phyloP scores from a whole-genome alignment of 1,139 yeast genomes.

The Debaryomyces subglobosus region DNA sequence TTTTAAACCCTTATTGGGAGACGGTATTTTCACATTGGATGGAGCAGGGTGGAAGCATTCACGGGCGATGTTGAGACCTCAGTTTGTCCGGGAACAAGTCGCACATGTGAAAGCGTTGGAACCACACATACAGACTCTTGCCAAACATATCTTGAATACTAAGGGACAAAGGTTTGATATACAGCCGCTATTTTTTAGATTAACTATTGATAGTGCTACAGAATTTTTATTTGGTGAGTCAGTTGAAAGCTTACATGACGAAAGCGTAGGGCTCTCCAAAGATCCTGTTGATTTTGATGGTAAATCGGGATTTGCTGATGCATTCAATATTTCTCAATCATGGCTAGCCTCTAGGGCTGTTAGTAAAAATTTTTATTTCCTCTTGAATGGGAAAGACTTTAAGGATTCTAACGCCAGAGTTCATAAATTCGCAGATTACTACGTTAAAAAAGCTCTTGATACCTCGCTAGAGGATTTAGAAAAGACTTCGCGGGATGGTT shows the following conservation, averaged over 20 bases:
- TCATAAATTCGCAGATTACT: slow-evolving; percentile 36
- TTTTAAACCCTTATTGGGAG: slow-evolving; percentile 51
- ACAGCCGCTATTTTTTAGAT: slow-evolving; percentile 50
- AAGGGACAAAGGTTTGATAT: slow-evolving; percentile 44
- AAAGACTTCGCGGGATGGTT: slow-evolving; percentile 39
- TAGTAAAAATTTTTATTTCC: slow-evolving; percentile 37
- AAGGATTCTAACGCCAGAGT: slow-evolving; percentile 29
- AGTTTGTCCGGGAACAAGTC: slow-evolving; percentile 58
- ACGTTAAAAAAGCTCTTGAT: slow-evolving; percentile 33
- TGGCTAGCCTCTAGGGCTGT: slow-evolving; percentile 41
- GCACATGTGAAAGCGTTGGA: slow-evolving; percentile 52
- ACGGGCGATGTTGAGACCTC: slow-evolving; percentile 61
- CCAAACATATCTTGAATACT: slow-evolving; percentile 31
- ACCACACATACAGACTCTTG: slow-evolving; percentile 45
- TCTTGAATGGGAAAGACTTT: slow-evolving; percentile 37
- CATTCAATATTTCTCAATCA: slow-evolving; percentile 46
- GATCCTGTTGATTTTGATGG: slow-evolving; percentile 26
- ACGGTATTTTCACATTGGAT: slow-evolving; percentile 60
- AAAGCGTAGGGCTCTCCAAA: slow-evolving; percentile 20
- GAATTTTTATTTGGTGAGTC: slow-evolving; percentile 63
- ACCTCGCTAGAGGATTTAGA: slow-evolving; percentile 36
- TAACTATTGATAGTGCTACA: slow-evolving; percentile 61
- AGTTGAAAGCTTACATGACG: slow-evolving; percentile 42
- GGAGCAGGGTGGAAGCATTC: slow-evolving; percentile 62
- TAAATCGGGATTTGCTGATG: slow-evolving; percentile 41